Base-by-base conservation (phyloP, 768 basidiomycete species). In the Tulasnella sp. region DNA sequence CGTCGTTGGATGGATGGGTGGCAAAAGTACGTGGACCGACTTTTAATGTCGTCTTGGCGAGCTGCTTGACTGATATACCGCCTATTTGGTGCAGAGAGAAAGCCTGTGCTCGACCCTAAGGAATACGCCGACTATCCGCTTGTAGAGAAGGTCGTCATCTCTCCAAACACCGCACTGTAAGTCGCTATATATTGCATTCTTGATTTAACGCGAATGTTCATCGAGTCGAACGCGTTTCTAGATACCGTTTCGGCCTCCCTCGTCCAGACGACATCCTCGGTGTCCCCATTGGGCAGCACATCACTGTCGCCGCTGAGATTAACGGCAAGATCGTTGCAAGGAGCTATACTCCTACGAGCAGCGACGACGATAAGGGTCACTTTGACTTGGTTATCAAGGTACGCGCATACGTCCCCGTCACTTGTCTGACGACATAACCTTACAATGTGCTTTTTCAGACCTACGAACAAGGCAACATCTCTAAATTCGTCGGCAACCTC, bases 311-410 rank as follows among this genome's bases (percentile, higher is more conserved):
- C 21, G 93, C 95, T 17, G 85, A 89, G 64, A 91, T 98, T 64
- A 81, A 86, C 66, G 94, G 91, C 67, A 98, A 98, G 76, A 79
- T 85, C 43, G 76, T 99, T 68, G 79, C 82, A 67, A 84, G 96
- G 62, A 90, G 84, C 72, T 99, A 99, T 75, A 99, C 96, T 19
- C 96, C 96, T 56, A 91, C 93, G 23, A 90, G 85, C 69, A 85
- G 86, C 67, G 90, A 98, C 69, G 89, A 95, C 60, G 86, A 97
- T 75, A 80, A 78, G 51, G 96, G 96, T 51, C 81, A 86, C 74
- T 98, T 99, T 71, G 94, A 97, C 72, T 83, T 99, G 61, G 80
- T 99, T 67, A 86, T 99, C 77, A 99, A 99, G 85, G 93, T 89
- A 68, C 60, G 68, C 62, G 21, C 53, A n/a, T 26, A 43, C 50